These are phyloP conservation scores for Prunus kanzakura DNA, from an alignment of 306 rosid species.

Conservation along the genomic window DNA sequence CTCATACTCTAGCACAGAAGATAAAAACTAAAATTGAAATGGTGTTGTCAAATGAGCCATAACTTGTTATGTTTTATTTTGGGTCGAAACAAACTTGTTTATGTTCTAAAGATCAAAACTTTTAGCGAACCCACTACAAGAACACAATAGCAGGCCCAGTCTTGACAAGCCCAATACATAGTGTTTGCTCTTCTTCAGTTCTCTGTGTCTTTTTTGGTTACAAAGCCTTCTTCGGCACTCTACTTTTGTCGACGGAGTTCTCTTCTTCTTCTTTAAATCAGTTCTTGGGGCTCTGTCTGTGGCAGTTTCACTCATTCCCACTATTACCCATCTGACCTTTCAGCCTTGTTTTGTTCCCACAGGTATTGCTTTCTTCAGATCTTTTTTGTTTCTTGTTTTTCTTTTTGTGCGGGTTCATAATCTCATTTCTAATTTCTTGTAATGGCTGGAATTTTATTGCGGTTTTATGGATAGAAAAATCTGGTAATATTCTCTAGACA, in stretches of 20 bases:
- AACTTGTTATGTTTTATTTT: too few species aligned
- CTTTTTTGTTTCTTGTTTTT: not conserved
- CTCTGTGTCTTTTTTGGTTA: too few species aligned
- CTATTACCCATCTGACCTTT: not conserved
- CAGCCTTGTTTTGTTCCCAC: not conserved
- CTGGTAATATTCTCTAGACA: not conserved
- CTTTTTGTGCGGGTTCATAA: not conserved
- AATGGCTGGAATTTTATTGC: not conserved
- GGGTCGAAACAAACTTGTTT: too few species aligned
- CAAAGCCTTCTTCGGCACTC: not conserved
- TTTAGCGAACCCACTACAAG: not conserved
- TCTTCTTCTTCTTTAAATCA: not conserved
- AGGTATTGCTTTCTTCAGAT: not conserved
- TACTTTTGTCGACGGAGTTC: not conserved
- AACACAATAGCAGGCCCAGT: not conserved
- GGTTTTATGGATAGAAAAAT: not conserved
- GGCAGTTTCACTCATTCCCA: not conserved
- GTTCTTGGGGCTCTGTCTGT: not conserved
- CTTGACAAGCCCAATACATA: not conserved
- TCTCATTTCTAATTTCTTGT: not conserved
- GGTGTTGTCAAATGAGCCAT: not conserved
- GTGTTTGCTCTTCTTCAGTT: too few species aligned
- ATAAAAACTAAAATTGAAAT: too few species aligned
- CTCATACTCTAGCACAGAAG: too few species aligned
- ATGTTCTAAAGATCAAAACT: not conserved